Base-by-base conservation (phyloP, 2,329 filamentous ascomycete species). In the Pseudocercospora vitis region DNA sequence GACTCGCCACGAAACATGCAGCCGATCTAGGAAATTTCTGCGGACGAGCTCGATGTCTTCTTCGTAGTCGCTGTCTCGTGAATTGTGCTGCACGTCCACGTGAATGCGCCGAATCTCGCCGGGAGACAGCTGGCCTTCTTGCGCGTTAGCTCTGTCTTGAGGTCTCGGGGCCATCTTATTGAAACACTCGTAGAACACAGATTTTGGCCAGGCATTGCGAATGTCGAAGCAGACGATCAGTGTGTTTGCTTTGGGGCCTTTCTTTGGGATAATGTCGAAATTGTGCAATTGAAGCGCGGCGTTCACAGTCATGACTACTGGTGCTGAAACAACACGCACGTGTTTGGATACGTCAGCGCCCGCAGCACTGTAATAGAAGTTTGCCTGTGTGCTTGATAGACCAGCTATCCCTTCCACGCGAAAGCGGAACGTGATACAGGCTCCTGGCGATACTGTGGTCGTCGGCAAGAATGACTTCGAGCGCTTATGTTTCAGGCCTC, bases 281-380 rank as follows among this genome's bases (percentile, higher is more conserved):
- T 89, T 81, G 28, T 85, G 80, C 7, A 96, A 77, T 65, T 96
- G 90, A 21, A 96, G 79, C 65, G 90, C 94, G 3, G 91, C 88
- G 67, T 96, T 96, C 44, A 97, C 92, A 4, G 92, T 96, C 12
- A 96, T 82, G 0, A 87, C 89, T 53, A 97, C 76, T 11, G 90
- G 88, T 23, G 95, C 77, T 14, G 86, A 85, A 12, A 95, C 52
- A 28, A 62, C 55, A 7, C 63, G 63, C 6, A 61, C 62, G 21
- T 60, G 58, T 12, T 56, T 60, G 8, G 31, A 28, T 8, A 53
- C 48, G 16, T 39, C 26, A 6, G 46, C 50, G 7, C 40, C 50
- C 21, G 50, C 47, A 14, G 57, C 52, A 23, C 49, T 53, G 68
- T 96, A 96, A 71, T 96, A 88, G 54, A 96, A 84, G 63, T 95